Evolutionary conservation across 257 asterid genomes (phyloP).

Genomic region (Fraxinus quadrangulata): DNA sequence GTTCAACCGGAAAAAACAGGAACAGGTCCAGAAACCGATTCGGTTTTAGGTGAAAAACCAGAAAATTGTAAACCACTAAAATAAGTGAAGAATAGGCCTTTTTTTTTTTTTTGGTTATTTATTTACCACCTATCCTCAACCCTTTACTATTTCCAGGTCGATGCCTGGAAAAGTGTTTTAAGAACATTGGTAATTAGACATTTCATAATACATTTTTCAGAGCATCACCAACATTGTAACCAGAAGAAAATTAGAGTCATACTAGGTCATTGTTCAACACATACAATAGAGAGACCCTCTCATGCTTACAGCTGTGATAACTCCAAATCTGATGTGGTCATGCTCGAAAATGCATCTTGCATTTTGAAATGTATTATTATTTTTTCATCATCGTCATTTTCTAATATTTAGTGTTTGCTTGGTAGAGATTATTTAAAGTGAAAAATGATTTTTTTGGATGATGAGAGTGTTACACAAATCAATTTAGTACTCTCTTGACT

Average conservation of each 20-base stretch:
- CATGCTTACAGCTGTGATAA: conserved; percentile 1
- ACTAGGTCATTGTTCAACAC: neutral
- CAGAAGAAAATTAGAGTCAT: neutral
- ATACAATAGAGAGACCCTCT: neutral
- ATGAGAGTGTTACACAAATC: neutral
- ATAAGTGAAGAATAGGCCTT: neutral
- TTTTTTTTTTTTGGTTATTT: no score
- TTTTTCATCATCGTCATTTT: neutral
- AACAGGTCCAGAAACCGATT: neutral
- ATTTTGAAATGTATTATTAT: neutral
- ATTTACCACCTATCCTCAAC: neutral
- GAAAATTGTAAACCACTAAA: neutral
- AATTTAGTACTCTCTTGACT: neutral
- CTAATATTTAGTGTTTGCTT: neutral
- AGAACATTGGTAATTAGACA: neutral
- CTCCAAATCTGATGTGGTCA: neutral
- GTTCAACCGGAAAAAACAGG: neutral
- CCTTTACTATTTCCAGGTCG: neutral
- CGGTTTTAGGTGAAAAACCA: neutral
- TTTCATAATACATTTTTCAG: neutral
- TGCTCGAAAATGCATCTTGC: neutral
- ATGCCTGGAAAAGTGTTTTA: no score
- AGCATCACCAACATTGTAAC: neutral
- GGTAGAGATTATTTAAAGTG: no score
- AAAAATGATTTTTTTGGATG: neutral